phyloP scores from a whole-genome alignment of 768 basidiomycete genomes.

The Boletus huronensis region DNA sequence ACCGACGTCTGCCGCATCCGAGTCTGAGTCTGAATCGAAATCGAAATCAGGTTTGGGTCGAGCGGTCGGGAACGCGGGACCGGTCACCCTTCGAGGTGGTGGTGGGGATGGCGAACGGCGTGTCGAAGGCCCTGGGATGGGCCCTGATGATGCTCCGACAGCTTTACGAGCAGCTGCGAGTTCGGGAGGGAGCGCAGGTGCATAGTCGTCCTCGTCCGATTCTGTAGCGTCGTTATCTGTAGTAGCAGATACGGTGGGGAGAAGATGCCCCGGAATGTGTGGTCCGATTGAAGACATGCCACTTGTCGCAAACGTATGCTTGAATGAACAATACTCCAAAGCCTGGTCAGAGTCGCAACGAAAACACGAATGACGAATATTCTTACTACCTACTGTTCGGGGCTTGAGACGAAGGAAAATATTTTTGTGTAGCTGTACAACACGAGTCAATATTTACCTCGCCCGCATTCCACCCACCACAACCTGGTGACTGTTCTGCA shows the following conservation, averaged over 20 bases:
- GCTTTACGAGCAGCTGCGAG: conserved; percentile 44
- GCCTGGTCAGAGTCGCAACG: not conserved
- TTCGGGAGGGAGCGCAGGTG: conserved; percentile 73
- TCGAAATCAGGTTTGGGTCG: conserved; percentile 27
- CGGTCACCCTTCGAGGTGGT: conserved; percentile 38
- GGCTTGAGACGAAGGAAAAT: not conserved
- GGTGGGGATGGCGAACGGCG: conserved; percentile 13
- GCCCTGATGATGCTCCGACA: conserved; percentile 23
- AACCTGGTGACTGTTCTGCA: not conserved
- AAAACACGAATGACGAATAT: not conserved
- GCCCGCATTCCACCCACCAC: not conserved
- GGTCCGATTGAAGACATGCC: conserved; percentile 56
- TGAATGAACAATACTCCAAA: not conserved
- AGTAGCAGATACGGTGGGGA: conserved; percentile 14
- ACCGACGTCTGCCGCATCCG: conserved; percentile 76
- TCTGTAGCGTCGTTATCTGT: conserved; percentile 27
- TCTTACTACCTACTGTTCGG: not conserved
- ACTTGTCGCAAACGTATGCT: not conserved
- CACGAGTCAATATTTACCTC: not conserved
- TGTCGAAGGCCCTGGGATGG: conserved; percentile 25
- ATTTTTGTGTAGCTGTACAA: not conserved
- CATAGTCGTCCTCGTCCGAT: conserved; percentile 60
- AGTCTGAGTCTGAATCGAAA: conserved; percentile 54
- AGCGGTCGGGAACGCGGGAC: conserved; percentile 50
- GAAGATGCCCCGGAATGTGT: conserved; percentile 50